Evolutionary conservation across 139 green algal species (phyloP).

Genomic region (Ulvella scutata): DNA sequence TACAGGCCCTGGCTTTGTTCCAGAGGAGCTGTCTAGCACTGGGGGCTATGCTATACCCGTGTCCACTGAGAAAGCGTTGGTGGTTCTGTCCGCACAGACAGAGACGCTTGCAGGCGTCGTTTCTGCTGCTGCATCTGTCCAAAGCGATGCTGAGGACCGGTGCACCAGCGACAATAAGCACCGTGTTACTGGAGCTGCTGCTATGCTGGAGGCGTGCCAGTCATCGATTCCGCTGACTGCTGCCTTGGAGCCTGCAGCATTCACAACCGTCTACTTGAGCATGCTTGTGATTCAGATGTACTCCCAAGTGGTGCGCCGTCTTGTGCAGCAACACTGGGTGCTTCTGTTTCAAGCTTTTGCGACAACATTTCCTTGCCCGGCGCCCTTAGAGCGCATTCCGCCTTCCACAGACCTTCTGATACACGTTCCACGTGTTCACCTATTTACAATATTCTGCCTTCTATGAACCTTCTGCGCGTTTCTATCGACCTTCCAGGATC

Average conservation of each 20-base stretch:
- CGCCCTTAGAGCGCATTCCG: too few relatives aligned
- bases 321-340: too few relatives aligned
- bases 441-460: too few relatives aligned
- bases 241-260: neutral
- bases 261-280: neutral
- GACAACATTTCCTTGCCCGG: too few relatives aligned
- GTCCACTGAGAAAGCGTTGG: neutral
- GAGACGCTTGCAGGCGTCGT: neutral
- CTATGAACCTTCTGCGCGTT: too few relatives aligned
- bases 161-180: constrained; percentile 3
- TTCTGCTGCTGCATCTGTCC: neutral
- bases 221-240: neutral
- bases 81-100: neutral
- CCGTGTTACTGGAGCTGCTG: neutral
- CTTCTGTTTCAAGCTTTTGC: too few relatives aligned
- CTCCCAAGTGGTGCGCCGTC: neutral
- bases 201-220: neutral
- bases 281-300: constrained; percentile 4
- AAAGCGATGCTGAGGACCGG: neutral
- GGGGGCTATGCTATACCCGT: neutral
- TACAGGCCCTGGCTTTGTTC: neutral
- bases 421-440: too few relatives aligned
- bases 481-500: too few relatives aligned
- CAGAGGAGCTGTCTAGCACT: neutral
- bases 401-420: too few relatives aligned